Evolutionary conservation across 257 asterid species (phyloP).

Genomic region (Fraxinus cuspidata): DNA sequence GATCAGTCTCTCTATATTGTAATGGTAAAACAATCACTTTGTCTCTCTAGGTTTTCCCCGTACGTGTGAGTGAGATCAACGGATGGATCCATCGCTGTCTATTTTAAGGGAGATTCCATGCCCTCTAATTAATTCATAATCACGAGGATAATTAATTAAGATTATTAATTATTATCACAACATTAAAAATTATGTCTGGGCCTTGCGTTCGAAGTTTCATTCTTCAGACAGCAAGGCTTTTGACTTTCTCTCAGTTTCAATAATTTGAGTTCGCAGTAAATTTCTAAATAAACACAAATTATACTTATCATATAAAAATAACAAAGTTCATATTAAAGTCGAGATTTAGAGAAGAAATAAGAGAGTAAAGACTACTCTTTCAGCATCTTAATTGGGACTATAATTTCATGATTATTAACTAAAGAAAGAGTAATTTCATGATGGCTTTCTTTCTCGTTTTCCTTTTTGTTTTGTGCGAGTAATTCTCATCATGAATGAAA

Average conservation of each 20-base stretch:
- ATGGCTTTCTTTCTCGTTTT: slow-evolving; percentile 2
- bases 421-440: neutral
- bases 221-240: neutral
- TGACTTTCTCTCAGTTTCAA: too few relatives aligned
- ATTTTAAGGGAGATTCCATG: slow-evolving; percentile 53
- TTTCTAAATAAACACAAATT: neutral
- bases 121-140: slow-evolving; percentile 41
- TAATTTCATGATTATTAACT: neutral
- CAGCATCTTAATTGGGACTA: slow-evolving; percentile 4
- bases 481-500: slow-evolving; percentile 3
- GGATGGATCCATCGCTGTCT: slow-evolving; percentile 58
- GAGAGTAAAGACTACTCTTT: neutral
- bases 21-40: slow-evolving; percentile 34
- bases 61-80: slow-evolving; percentile 49
- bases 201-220: slow-evolving; percentile 16
- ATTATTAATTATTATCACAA: neutral
- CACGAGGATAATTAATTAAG: slow-evolving; percentile 31
- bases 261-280: neutral
- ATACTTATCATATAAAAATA: slow-evolving; percentile 8
- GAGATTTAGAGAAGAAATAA: neutral
- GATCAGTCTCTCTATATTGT: slow-evolving; percentile 8
- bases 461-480: neutral
- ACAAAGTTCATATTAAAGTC: neutral
- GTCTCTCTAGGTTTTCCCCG: slow-evolving; percentile 60
- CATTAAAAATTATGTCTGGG: neutral